Conservation (phyloP, 257 asterid genomes). For the Nicotiana sylvestris region DNA sequence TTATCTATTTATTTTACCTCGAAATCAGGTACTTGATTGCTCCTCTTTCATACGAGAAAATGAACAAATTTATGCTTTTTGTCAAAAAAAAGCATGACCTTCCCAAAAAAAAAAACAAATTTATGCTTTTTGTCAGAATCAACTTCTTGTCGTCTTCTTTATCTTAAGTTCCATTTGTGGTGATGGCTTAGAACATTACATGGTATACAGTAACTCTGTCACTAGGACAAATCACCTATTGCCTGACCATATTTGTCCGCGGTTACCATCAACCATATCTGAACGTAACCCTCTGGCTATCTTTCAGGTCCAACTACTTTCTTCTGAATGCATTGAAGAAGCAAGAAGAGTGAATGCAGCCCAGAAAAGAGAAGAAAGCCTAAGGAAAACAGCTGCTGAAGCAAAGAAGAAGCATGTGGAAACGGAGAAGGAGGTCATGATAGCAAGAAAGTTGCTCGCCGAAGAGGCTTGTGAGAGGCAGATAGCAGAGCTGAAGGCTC, state of each 20-base stretch:
- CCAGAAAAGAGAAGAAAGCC: conserved; percentile 54
- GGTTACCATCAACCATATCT: background rate
- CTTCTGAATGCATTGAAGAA: conserved; percentile 74
- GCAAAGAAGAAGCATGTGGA: conserved; percentile 64
- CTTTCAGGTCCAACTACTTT: conserved; percentile 61
- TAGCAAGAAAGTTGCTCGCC: conserved; percentile 48
- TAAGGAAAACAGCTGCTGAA: conserved; percentile 53
- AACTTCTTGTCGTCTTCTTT: background rate
- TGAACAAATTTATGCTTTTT: background rate
- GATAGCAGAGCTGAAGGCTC: conserved; percentile 62
- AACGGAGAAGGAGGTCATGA: conserved; percentile 60
- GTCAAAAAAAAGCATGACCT: no score
- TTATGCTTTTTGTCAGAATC: background rate
- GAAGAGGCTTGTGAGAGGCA: conserved; percentile 63
- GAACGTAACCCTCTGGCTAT: background rate
- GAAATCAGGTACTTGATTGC: background rate
- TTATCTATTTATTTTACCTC: conserved; percentile 18
- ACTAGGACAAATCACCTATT: background rate
- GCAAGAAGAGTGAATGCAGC: conserved; percentile 64
- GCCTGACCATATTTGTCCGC: background rate
- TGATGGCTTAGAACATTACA: background rate
- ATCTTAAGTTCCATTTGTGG: conserved; percentile 2
- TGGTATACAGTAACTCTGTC: background rate
- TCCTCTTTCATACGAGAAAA: background rate
- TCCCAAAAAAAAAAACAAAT: background rate